A percentile compares a stretch with the other conserved stretches of the same genome.
These are phyloP conservation scores for Tuber melanosporum DNA, from an alignment of 495 filamentous ascomycete species.

Conservation along the genomic window DNA sequence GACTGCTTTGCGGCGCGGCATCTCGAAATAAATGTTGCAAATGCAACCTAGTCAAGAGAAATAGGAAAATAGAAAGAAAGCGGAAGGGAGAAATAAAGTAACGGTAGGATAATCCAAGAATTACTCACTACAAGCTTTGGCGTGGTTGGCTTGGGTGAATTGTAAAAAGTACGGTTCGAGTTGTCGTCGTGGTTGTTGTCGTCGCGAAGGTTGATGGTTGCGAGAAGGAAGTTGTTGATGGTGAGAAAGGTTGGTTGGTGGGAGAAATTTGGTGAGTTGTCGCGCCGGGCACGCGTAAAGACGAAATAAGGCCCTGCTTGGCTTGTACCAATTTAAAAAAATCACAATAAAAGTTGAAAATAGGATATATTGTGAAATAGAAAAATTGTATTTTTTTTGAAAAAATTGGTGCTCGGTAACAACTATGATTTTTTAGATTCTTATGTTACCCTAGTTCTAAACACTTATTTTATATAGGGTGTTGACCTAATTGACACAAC, in stretches of 20 bases:
- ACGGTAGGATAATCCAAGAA: not conserved
- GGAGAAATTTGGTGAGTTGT: not conserved
- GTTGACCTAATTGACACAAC: too few species aligned
- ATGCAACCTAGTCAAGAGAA: not conserved
- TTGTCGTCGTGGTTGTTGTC: not conserved
- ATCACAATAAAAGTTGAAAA: too few species aligned
- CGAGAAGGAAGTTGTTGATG: not conserved
- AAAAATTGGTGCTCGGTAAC: too few species aligned
- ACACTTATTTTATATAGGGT: too few species aligned
- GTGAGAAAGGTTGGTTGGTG: not conserved
- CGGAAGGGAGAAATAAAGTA: not conserved
- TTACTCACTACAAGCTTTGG: not conserved
- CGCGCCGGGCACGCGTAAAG: slow-evolving; percentile 1
- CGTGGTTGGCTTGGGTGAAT: not conserved
- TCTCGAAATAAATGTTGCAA: not conserved
- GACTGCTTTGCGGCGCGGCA: slow-evolving; percentile 1
- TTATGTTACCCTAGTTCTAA: too few species aligned
- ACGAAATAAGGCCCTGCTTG: too few species aligned
- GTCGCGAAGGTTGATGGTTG: not conserved
- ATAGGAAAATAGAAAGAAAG: not conserved
- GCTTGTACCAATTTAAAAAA: too few species aligned
- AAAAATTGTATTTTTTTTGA: too few species aligned
- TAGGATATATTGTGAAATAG: too few species aligned
- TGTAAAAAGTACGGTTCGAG: not conserved
- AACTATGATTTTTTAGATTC: too few species aligned